These are phyloP conservation scores for Eutrema yunnanense DNA, from an alignment of 345 rosid species.

Conservation along the genomic window DNA sequence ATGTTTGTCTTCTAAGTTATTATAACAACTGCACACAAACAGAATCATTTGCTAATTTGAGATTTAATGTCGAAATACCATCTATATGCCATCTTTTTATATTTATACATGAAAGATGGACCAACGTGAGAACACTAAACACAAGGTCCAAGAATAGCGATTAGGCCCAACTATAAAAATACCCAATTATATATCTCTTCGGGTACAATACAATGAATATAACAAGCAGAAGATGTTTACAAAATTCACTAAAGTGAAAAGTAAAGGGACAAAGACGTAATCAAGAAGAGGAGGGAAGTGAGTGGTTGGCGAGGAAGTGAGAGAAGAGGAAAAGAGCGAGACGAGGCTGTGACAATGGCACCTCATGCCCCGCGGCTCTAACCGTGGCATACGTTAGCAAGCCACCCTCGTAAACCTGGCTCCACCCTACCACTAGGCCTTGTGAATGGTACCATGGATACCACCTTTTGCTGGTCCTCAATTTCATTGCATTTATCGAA, in stretches of 20 bases:
- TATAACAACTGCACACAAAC: neutral
- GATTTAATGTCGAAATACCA: neutral
- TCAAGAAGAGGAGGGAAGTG: constrained; percentile 25
- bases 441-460: constrained; percentile 68
- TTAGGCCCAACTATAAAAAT: neutral
- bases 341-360: constrained; percentile 52
- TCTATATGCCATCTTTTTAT: neutral
- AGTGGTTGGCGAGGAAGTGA: constrained; percentile 28
- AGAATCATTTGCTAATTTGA: neutral
- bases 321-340: constrained; percentile 46
- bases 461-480: constrained; percentile 70
- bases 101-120: neutral
- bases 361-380: constrained; percentile 70
- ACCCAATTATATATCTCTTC: neutral
- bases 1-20: neutral
- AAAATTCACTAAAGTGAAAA: neutral
- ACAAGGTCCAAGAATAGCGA: neutral
- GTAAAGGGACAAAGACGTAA: neutral
- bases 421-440: constrained; percentile 84
- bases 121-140: neutral
- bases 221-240: neutral
- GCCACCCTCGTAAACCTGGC: constrained; percentile 52
- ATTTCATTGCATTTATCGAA: constrained; percentile 73
- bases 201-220: neutral
- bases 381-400: constrained; percentile 54